Evolutionary conservation across 202 grass and related monocot species (phyloP), one percentile per base, ranked within the genome.

Genomic region (Musa balbisiana): DNA sequence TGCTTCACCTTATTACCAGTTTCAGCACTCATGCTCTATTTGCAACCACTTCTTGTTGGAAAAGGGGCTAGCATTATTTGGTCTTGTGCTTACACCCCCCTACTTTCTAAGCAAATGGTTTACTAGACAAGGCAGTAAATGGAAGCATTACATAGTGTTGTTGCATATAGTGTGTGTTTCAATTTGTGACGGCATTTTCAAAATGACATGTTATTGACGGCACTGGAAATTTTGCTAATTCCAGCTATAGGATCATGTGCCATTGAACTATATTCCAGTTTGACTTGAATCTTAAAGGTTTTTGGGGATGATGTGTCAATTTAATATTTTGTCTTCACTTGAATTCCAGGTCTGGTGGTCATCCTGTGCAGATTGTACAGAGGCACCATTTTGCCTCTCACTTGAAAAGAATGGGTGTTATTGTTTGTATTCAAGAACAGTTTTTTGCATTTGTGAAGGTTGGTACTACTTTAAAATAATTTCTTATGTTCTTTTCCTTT

Each of bases 361-460:
- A 90, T 83, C 89, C 95, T 80, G 95, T 99, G 79, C 91, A 88
- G 70, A 99, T 99, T 79, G 79, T 94, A 77, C 89, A 99, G 51
- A 92, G 95, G 72, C 87, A 88, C 72, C 91, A 99, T 89, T 99
- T 99, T 90, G 95, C 95, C 84, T 99, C 95, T 73, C 91, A 99
- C 82, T 85, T 99, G 73, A 99, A 99, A 84, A 92, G 91, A 88
- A 99, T 95, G 95, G 91, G 85, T 85, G 91, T 99, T 79, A 80
- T 95, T 21, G 89, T 88, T 54, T 85, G 95, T 69, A 83, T 87
- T 69, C 89, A 99, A 82, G 91, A 99, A 64, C 84, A 94, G 64
- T 99, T 90, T 90, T 86, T 92, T 62, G 87, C 80, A 80, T 99
- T 99, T 76, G 88, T 92, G 55, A 99, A 95, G 91, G 95, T 99